Percentiles rank a stretch among this genome's conserved stretches.
Conservation (phyloP, 805 yeast species). For the Ogataea populi-albae region DNA sequence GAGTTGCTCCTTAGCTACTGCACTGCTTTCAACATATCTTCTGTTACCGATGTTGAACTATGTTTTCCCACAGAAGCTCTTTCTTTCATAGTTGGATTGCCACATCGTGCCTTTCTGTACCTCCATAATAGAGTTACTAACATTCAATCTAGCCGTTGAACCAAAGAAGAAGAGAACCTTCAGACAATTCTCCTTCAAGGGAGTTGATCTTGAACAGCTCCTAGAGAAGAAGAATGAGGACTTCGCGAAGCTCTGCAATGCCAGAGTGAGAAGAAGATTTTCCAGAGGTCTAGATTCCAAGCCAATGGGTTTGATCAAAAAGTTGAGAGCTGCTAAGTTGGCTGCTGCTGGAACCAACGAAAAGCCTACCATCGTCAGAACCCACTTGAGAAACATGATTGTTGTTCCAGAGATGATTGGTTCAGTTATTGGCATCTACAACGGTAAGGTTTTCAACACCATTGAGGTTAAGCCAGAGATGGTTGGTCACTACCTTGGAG, state of each 20-base stretch:
- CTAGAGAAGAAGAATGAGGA: constrained; percentile 94
- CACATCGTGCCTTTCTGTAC: too few species aligned
- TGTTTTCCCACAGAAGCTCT: too few species aligned
- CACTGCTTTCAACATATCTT: too few species aligned
- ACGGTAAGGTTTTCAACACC: constrained; percentile 99
- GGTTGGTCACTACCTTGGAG: constrained; percentile 99
- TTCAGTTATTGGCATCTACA: constrained; percentile 97
- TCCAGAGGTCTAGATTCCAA: constrained; percentile 94
- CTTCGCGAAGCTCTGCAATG: constrained; percentile 92
- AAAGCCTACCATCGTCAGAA: constrained; percentile 97
- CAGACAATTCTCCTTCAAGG: constrained; percentile 98
- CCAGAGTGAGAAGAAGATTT: constrained; percentile 99
- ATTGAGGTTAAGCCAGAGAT: constrained; percentile 99
- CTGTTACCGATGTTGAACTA: too few species aligned
- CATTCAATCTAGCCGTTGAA: constrained; percentile 41
- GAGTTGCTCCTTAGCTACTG: too few species aligned
- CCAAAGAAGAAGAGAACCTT: constrained; percentile 88
- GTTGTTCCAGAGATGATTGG: constrained; percentile 99
- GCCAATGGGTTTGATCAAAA: constrained; percentile 94
- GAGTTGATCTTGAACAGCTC: constrained; percentile 94
- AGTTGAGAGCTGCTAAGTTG: constrained; percentile 95
- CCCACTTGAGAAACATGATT: constrained; percentile 99
- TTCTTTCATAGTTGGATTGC: too few species aligned
- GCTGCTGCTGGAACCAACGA: constrained; percentile 86
- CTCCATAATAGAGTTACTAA: constrained; percentile 23